These are phyloP conservation scores for Skeletonema menzelii DNA, from an alignment of 108 stramenopile genomes.

Conservation along the genomic window DNA sequence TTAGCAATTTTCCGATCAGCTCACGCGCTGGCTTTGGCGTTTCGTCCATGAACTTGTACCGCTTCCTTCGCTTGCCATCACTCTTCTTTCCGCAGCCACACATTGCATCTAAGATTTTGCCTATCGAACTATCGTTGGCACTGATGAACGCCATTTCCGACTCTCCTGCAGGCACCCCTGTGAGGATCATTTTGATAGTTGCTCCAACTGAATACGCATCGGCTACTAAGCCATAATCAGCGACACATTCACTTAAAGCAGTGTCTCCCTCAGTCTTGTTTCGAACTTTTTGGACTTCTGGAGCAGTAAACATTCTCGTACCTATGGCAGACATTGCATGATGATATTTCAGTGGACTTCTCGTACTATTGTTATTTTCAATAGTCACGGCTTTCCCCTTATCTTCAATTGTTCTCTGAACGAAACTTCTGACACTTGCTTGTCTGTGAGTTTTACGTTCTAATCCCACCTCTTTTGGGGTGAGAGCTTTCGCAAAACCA, in stretches of 20 bases:
- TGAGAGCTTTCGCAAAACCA: constrained; percentile 81
- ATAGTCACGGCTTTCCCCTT: background rate
- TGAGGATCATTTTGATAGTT: constrained; percentile 73
- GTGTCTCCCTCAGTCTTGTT: constrained; percentile 12
- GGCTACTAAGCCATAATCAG: constrained; percentile 85
- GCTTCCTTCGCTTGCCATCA: constrained; percentile 10
- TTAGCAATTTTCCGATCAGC: constrained; percentile 61
- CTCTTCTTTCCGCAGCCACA: constrained; percentile 29
- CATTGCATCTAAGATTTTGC: constrained; percentile 13
- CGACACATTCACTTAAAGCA: constrained; percentile 66
- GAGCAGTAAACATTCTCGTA: constrained; percentile 79
- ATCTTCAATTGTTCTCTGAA: constrained; percentile 28
- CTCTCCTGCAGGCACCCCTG: constrained; percentile 78
- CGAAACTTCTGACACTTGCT: constrained; percentile 35
- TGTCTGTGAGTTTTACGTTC: constrained; percentile 45
- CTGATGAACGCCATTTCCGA: constrained; percentile 30
- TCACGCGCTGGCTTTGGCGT: constrained; percentile 68
- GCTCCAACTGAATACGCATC: constrained; percentile 84
- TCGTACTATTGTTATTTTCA: background rate
- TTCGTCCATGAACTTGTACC: constrained; percentile 48
- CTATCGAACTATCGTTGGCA: constrained; percentile 5
- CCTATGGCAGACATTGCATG: constrained; percentile 66
- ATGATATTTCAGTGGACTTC: constrained; percentile 2
- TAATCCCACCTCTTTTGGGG: constrained; percentile 48
- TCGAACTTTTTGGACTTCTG: constrained; percentile 55